phyloP scores from a whole-genome alignment of 75 land plant genomes.

The Gnetum montanum region DNA sequence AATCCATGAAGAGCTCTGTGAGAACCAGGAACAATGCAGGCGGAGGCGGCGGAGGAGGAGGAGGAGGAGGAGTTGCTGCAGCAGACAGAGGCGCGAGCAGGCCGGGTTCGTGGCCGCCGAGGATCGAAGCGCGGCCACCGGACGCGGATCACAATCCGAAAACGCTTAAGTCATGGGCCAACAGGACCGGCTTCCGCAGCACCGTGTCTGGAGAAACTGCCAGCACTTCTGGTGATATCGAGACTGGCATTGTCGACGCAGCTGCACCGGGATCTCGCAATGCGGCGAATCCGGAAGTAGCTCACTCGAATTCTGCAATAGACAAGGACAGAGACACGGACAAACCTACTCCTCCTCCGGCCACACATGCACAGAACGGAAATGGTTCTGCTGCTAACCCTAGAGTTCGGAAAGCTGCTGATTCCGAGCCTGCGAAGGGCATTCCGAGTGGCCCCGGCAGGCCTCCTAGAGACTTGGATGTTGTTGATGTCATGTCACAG shows the following conservation, averaged over 20 bases:
- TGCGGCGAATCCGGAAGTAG: not conserved
- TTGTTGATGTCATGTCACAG: constrained; percentile 31
- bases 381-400: not conserved
- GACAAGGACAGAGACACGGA: constrained; percentile 7
- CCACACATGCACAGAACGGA: constrained; percentile 16
- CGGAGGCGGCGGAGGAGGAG: not conserved
- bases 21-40: too few species aligned
- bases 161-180: constrained; percentile 60
- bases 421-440: too few species aligned
- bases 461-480: constrained; percentile 18
- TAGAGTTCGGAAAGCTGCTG: too few species aligned
- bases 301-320: too few species aligned
- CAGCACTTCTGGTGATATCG: too few species aligned
- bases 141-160: constrained; percentile 28
- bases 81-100: constrained; percentile 4
- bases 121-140: constrained; percentile 22
- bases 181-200: constrained; percentile 72
- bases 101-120: constrained; percentile 67
- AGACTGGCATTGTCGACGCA: too few species aligned
- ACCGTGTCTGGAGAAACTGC: not conserved
- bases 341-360: not conserved
- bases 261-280: too few species aligned
- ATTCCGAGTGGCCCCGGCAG: too few species aligned
- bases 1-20: too few species aligned
- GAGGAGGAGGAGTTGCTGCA: not conserved